Conservation (phyloP, 371 early-diverging fungal genomes). For the Lichtheimia corymbifera region DNA sequence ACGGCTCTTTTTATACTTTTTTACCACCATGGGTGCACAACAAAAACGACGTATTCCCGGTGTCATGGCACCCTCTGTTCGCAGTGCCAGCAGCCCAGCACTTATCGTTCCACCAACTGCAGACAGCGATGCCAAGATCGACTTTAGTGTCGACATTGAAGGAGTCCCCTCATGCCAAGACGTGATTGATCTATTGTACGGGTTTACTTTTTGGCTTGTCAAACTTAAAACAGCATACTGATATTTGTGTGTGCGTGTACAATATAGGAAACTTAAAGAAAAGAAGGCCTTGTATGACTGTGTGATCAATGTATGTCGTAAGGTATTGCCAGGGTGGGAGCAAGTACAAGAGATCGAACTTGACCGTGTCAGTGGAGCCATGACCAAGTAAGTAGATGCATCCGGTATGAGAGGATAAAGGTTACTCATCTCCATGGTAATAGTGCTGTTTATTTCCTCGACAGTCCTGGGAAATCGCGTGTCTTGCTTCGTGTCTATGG, state of each 20-base stretch:
- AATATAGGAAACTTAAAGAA: conserved; percentile 16
- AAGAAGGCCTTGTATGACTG: conserved; percentile 8
- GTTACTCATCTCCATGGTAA: not conserved
- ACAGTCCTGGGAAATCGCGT: conserved; percentile 42
- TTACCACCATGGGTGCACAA: not conserved
- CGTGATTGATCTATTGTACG: conserved; percentile 20
- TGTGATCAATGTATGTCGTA: conserved; percentile 10
- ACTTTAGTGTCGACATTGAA: conserved; percentile 5
- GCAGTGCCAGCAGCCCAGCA: conserved; percentile 15
- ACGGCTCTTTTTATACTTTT: too few species aligned
- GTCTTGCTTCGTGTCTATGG: conserved; percentile 80
- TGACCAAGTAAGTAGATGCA: conserved; percentile 26
- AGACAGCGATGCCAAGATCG: not conserved
- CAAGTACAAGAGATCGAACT: conserved; percentile 6
- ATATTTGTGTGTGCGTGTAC: too few species aligned
- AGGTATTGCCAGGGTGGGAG: conserved; percentile 21
- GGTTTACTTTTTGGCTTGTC: not conserved
- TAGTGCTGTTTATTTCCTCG: conserved; percentile 72
- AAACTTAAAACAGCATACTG: not conserved
- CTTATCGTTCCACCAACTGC: conserved; percentile 2
- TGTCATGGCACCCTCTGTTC: conserved; percentile 12
- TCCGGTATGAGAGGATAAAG: not conserved
- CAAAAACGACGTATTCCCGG: conserved; percentile 12
- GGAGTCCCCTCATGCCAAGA: conserved; percentile 16
- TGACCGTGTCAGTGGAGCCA: conserved; percentile 22